These are phyloP conservation scores for Apiospora aurea DNA, from an alignment of 2,329 filamentous ascomycete species.

Conservation along the genomic window DNA sequence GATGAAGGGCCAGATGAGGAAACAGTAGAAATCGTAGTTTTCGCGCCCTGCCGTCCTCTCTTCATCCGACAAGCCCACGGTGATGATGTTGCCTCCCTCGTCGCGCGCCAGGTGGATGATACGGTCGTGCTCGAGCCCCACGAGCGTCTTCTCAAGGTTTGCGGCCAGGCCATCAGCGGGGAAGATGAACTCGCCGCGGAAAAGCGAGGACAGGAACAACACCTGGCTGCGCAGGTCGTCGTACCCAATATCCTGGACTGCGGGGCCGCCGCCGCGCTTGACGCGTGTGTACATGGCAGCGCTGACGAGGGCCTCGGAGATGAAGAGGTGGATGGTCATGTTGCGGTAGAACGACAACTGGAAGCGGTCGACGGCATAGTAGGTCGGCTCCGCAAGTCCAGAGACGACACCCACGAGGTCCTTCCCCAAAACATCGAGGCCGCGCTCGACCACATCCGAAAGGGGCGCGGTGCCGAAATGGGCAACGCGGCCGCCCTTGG, in stretches of 20 bases:
- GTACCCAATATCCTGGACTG: slow-evolving; percentile 81
- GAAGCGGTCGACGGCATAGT: slow-evolving; percentile 93
- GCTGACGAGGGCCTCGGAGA: slow-evolving; percentile 89
- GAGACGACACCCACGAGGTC: slow-evolving; percentile 83
- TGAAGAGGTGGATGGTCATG: slow-evolving; percentile 99
- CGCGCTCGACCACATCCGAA: slow-evolving; percentile 83
- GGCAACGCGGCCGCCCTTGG: slow-evolving; percentile 89
- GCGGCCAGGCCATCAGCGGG: slow-evolving; percentile 80
- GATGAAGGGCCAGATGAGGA: slow-evolving; percentile 97
- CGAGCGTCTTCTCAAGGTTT: slow-evolving; percentile 83
- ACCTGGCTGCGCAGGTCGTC: slow-evolving; percentile 79
- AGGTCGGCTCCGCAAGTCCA: slow-evolving; percentile 87
- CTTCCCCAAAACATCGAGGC: slow-evolving; percentile 88
- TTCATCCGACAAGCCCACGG: slow-evolving; percentile 75
- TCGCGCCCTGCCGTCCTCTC: slow-evolving; percentile 84
- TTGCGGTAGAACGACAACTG: slow-evolving; percentile 98
- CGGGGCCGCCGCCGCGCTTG: slow-evolving; percentile 87
- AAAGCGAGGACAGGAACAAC: slow-evolving; percentile 88
- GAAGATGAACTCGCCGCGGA: slow-evolving; percentile 97
- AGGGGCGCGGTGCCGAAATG: slow-evolving; percentile 87
- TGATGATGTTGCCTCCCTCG: slow-evolving; percentile 62
- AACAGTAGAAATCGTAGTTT: slow-evolving; percentile 99
- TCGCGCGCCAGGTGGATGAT: slow-evolving; percentile 74
- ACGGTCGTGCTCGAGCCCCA: slow-evolving; percentile 77
- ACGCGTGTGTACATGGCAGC: slow-evolving; percentile 89